Evolutionary conservation across 768 basidiomycete species (phyloP), one percentile per base, ranked within the genome.

Genomic region (Paxillus ammoniavirescens): DNA sequence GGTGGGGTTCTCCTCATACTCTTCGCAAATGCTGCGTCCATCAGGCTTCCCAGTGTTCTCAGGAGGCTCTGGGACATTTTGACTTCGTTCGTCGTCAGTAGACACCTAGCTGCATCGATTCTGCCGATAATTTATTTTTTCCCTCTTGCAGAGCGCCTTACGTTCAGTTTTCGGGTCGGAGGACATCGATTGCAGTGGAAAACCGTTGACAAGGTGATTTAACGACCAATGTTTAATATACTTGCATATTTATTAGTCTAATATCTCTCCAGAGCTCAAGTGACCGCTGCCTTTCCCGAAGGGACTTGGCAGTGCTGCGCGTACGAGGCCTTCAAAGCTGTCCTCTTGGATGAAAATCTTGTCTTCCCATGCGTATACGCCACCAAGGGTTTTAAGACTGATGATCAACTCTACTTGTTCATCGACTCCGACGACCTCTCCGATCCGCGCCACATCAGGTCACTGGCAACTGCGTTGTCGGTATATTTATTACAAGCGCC

Each of bases 381-480:
- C 2, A 55, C 62, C 30, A 63, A 63, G 41, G 61, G 61, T 2
- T 63, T 63, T 41, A 63, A 63, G 33, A 60, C 53, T 10, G 61
- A 63, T 8, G 55, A 60, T 8, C 58, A 63, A 30, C 31, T 57
- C 10, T 63, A 63, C 49, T 23, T 63, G 36, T 63, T 63, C 47
- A 57, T 63, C 42, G 62, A 63, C 40, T 63, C 62, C 4, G 62
- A 63, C 12, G 61, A 63, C 48, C 47, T 63, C 36, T 63, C 61
- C 35, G 47, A 63, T 26, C 48, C 52, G 31, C 61, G 61, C 10
- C 61, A 62, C 36, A 60, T 63, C 35, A 47, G 53, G 17, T 50
- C 61, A n/a, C 47, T 63, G 10, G 61, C 61, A 26, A 46, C 50
- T 23, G 61, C 50, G 1, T 28, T 62, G 28, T 54, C 49, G 14